Evolutionary conservation across 352 stramenopile species (phyloP).

Genomic region (Nothophytophthora sp.): DNA sequence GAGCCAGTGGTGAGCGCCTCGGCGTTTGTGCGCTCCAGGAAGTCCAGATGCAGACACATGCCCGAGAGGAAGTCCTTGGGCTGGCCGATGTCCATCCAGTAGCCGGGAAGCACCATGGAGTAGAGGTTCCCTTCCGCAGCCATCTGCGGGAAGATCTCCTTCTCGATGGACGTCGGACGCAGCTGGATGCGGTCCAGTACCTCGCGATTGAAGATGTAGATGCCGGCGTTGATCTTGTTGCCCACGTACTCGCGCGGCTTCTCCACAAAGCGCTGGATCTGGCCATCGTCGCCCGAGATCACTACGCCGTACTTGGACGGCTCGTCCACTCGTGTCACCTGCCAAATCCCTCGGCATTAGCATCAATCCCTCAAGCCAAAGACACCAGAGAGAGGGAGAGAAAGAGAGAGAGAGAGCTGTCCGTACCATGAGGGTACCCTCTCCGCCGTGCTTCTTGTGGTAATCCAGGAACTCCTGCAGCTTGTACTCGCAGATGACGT

Average conservation of each 20-base stretch:
- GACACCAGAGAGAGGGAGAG: not conserved
- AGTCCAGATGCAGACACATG: slow-evolving; percentile 87
- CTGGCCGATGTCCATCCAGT: slow-evolving; percentile 93
- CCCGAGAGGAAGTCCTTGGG: slow-evolving; percentile 89
- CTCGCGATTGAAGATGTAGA: slow-evolving; percentile 91
- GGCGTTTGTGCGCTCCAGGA: slow-evolving; percentile 49
- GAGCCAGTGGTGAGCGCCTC: slow-evolving; percentile 52
- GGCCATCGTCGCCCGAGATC: slow-evolving; percentile 68
- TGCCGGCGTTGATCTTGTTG: slow-evolving; percentile 91
- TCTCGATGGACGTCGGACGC: slow-evolving; percentile 90
- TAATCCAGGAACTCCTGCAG: slow-evolving; percentile 81
- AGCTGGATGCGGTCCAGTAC: slow-evolving; percentile 88
- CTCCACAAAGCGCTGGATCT: slow-evolving; percentile 90
- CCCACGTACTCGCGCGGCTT: slow-evolving; percentile 90
- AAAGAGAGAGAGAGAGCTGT: too few relatives aligned
- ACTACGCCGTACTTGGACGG: slow-evolving; percentile 92
- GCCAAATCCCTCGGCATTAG: not conserved
- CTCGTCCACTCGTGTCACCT: slow-evolving; percentile 82
- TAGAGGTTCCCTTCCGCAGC: slow-evolving; percentile 85
- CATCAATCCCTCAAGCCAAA: not conserved
- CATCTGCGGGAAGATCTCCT: slow-evolving; percentile 91
- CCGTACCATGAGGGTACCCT: slow-evolving; percentile 77
- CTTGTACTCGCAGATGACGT: slow-evolving; percentile 88
- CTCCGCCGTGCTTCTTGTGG: slow-evolving; percentile 71
- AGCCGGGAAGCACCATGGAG: slow-evolving; percentile 84